phyloP scores from a whole-genome alignment of 192 early-diverging fungal genomes.

The Backusella liffmaniae region DNA sequence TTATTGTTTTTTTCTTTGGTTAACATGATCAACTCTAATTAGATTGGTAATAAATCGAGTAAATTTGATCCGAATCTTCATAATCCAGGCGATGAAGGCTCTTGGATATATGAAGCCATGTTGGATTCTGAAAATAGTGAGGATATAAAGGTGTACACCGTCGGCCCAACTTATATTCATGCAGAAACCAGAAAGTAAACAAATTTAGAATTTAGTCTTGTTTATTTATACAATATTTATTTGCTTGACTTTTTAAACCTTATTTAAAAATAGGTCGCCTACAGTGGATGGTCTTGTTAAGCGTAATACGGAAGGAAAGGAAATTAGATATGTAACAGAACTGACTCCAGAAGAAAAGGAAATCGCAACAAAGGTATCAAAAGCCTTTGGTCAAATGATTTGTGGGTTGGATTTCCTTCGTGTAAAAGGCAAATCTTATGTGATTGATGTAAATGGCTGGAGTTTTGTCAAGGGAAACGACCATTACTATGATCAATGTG shows the following conservation, averaged over 20 bases:
- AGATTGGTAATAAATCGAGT: conserved; percentile 94
- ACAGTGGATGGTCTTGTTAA: conserved; percentile 96
- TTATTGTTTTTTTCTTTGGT: background rate
- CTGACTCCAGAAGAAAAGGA: conserved; percentile 77
- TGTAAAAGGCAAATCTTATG: conserved; percentile 76
- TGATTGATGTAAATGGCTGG: conserved; percentile 99
- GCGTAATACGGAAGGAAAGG: conserved; percentile 95
- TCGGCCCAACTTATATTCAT: conserved; percentile 85
- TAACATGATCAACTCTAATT: background rate
- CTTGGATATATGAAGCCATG: conserved; percentile 95
- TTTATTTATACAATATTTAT: conserved; percentile 10
- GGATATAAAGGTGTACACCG: conserved; percentile 97
- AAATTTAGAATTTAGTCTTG: background rate
- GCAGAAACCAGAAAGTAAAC: conserved; percentile 91
- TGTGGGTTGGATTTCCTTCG: conserved; percentile 96
- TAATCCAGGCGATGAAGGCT: conserved; percentile 69
- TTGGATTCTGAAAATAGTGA: conserved; percentile 93
- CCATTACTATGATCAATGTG: conserved; percentile 88
- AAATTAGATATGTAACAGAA: conserved; percentile 89
- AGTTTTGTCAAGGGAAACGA: conserved; percentile 97
- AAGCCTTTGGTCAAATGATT: conserved; percentile 89
- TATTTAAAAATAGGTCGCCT: conserved; percentile 61
- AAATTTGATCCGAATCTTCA: conserved; percentile 76
- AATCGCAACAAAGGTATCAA: conserved; percentile 70
- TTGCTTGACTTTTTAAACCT: background rate